phyloP scores from a whole-genome alignment of 2,329 filamentous ascomycete species.

The Apiospora phragmitis region DNA sequence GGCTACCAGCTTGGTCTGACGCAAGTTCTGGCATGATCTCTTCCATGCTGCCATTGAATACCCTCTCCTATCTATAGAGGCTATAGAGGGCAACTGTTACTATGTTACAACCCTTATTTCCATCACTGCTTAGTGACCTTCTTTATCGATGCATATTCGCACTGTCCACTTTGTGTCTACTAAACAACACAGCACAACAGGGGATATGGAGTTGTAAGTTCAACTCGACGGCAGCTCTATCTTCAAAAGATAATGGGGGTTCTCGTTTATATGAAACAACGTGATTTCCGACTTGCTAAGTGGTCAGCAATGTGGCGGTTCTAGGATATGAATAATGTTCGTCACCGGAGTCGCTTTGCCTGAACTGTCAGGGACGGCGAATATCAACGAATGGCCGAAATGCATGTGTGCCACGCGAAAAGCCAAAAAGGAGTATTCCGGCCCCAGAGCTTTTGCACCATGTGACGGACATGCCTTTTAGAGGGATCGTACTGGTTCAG shows the following conservation, averaged over 20 bases:
- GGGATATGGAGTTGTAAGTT: neutral
- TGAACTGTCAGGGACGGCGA: neutral
- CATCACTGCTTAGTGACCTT: neutral
- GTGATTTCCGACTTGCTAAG: neutral
- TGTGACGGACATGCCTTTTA: neutral
- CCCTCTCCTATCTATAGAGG: neutral
- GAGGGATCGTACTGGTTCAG: neutral
- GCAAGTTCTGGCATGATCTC: too few relatives aligned
- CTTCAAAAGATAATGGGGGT: neutral
- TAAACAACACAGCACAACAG: neutral
- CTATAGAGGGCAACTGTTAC: neutral
- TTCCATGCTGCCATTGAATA: neutral
- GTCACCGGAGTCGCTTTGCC: neutral
- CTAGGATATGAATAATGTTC: constrained; percentile 3
- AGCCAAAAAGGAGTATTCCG: neutral
- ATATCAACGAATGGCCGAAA: neutral
- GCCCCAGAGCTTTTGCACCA: neutral
- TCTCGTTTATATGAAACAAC: neutral
- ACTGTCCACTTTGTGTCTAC: neutral
- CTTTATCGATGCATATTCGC: neutral
- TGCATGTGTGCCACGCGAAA: neutral
- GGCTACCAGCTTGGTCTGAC: neutral
- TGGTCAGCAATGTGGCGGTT: neutral
- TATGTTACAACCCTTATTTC: neutral
- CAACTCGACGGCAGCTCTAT: neutral